Evolutionary conservation across 1,284 basidiomycete species (phyloP).

Genomic region (Malassezia obtusa): DNA sequence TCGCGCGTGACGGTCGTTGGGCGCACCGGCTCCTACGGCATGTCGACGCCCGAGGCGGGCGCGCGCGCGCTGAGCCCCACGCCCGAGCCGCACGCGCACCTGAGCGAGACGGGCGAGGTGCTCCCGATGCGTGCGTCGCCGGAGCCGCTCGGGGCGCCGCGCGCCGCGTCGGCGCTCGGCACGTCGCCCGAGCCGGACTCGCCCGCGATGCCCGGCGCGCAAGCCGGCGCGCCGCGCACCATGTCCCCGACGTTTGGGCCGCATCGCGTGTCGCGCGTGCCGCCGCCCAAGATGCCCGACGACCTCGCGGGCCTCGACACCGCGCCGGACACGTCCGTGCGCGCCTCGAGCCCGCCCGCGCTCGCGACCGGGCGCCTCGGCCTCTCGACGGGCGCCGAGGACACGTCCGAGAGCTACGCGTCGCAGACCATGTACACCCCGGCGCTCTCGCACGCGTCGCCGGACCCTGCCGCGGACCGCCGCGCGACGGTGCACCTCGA

Average conservation of each 20-base stretch:
- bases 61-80: not conserved
- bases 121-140: not conserved
- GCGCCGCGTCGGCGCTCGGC: too few relatives aligned
- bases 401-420: not conserved
- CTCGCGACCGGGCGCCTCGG: not conserved
- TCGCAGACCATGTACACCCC: not conserved
- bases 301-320: not conserved
- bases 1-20: not conserved
- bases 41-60: not conserved
- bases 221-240: too few relatives aligned
- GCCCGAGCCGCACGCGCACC: not conserved
- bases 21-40: not conserved
- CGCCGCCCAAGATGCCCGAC: not conserved
- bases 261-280: not conserved
- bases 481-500: not conserved
- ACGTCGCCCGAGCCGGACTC: not conserved
- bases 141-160: too few relatives aligned
- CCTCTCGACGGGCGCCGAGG: not conserved
- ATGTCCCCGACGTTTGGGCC: too few relatives aligned
- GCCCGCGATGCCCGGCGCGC: not conserved
- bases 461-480: not conserved
- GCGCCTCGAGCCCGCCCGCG: not conserved
- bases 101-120: not conserved
- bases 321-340: not conserved
- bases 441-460: not conserved